Conservation (phyloP, 371 early-diverging fungal genomes). For the Haplosporangium sp. region DNA sequence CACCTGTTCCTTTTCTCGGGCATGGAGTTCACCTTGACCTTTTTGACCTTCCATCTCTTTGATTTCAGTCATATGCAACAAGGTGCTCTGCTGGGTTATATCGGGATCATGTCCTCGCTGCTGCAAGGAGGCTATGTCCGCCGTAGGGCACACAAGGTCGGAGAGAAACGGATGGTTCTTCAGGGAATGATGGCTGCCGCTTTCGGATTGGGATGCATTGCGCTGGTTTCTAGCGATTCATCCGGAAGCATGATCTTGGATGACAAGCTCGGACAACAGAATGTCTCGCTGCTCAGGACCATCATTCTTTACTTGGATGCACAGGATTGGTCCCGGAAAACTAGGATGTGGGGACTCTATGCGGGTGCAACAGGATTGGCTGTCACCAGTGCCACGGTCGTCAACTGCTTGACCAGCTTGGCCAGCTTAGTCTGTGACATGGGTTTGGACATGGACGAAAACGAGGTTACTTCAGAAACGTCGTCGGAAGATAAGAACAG, state of each 20-base stretch:
- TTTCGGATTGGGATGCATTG: conserved; percentile 75
- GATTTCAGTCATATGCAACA: conserved; percentile 89
- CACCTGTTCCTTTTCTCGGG: conserved; percentile 95
- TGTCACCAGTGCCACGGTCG: conserved; percentile 94
- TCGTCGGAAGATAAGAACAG: background rate
- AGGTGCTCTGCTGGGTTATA: conserved; percentile 87
- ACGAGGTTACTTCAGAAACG: background rate
- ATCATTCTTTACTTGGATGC: conserved; percentile 21
- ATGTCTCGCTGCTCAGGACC: background rate
- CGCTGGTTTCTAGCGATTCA: conserved; percentile 57
- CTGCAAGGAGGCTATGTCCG: conserved; percentile 96
- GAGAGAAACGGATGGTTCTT: conserved; percentile 77
- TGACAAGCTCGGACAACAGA: background rate
- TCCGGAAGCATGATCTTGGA: conserved; percentile 6
- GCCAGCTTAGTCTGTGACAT: conserved; percentile 70
- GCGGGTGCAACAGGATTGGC: conserved; percentile 83
- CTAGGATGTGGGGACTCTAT: conserved; percentile 54
- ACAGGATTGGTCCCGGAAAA: conserved; percentile 38
- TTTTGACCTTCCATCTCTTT: conserved; percentile 92
- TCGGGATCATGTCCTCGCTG: conserved; percentile 88
- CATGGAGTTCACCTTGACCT: conserved; percentile 98
- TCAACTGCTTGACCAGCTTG: conserved; percentile 88
- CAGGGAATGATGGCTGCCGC: conserved; percentile 85
- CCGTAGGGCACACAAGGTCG: conserved; percentile 73
- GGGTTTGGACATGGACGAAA: conserved; percentile 18